A percentile compares a stretch with the other conserved stretches of the same genome.
These are phyloP conservation scores for Mortierella sp. DNA, from an alignment of 371 early-diverging fungal species.

Conservation along the genomic window DNA sequence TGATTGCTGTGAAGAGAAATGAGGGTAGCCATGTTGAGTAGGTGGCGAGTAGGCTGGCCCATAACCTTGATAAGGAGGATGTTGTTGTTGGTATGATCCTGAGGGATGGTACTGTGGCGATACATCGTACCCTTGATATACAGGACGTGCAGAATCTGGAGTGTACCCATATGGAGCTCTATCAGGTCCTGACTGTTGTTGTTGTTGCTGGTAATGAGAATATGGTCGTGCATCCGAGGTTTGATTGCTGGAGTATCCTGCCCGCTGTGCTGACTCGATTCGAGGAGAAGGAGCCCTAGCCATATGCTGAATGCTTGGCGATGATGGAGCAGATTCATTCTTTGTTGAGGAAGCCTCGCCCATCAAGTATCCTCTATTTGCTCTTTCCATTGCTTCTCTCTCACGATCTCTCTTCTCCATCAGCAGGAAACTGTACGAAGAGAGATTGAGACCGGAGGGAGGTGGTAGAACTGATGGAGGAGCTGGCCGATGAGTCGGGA, in stretches of 20 bases:
- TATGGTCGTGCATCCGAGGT: not conserved
- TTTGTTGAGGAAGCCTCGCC: constrained; percentile 20
- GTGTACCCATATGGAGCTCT: constrained; percentile 11
- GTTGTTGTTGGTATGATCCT: constrained; percentile 23
- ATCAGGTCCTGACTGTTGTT: not conserved
- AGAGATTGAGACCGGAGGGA: constrained; percentile 50
- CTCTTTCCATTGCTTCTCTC: constrained; percentile 52
- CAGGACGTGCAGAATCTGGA: constrained; percentile 6
- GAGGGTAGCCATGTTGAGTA: constrained; percentile 18
- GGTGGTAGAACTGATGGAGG: constrained; percentile 36
- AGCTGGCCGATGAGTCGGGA: constrained; percentile 35
- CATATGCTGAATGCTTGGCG: constrained; percentile 15
- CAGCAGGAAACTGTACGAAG: constrained; percentile 50
- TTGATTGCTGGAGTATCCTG: not conserved
- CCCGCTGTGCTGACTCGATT: constrained; percentile 21
- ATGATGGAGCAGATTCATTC: constrained; percentile 28
- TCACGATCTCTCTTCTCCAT: constrained; percentile 58
- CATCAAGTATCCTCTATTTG: constrained; percentile 42
- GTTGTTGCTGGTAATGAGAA: constrained; percentile 9
- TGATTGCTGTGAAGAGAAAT: constrained; percentile 17
- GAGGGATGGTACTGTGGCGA: constrained; percentile 21
- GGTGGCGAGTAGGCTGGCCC: constrained; percentile 14
- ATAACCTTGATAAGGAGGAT: constrained; percentile 4
- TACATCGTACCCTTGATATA: constrained; percentile 16
- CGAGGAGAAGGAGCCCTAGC: constrained; percentile 28